Evolutionary conservation across 371 early-diverging fungal genomes (phyloP).

Genomic region (Mortierella sp.): DNA sequence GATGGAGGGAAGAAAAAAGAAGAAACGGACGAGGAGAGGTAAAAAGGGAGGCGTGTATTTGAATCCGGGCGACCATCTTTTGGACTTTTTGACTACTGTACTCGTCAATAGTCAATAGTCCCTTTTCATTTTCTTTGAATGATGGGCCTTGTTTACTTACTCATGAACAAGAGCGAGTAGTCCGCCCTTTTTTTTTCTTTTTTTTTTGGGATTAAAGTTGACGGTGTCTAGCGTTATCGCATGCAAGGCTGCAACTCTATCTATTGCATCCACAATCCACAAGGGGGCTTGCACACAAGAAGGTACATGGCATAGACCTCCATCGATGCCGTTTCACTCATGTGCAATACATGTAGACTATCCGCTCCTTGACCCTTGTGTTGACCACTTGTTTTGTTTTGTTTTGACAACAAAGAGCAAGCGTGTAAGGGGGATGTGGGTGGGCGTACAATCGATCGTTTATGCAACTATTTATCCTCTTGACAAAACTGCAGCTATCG

Average conservation of each 20-base stretch:
- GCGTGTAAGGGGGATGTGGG: neutral
- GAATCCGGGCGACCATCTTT: neutral
- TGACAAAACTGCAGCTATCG: too few species aligned
- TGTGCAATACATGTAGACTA: too few species aligned
- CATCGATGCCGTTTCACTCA: too few species aligned
- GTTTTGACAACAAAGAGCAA: too few species aligned
- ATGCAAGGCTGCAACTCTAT: slow-evolving; percentile 11
- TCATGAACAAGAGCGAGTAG: neutral
- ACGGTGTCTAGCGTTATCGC: slow-evolving; percentile 4
- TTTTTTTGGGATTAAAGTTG: neutral
- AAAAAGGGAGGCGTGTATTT: neutral
- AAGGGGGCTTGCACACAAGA: too few species aligned
- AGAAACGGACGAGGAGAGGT: neutral
- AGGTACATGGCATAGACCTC: too few species aligned
- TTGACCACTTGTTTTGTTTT: neutral
- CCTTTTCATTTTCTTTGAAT: too few species aligned
- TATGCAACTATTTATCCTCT: neutral
- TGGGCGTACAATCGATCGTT: slow-evolving; percentile 23
- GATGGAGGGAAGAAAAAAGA: neutral
- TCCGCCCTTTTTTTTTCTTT: neutral
- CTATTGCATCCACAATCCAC: neutral
- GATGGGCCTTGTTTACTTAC: too few species aligned
- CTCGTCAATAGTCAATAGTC: too few species aligned
- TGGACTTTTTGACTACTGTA: neutral
- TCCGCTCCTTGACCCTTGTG: too few species aligned